Conservation (phyloP, 2,329 filamentous ascomycete genomes). For the Phaeosphaeriaceae sp. region DNA sequence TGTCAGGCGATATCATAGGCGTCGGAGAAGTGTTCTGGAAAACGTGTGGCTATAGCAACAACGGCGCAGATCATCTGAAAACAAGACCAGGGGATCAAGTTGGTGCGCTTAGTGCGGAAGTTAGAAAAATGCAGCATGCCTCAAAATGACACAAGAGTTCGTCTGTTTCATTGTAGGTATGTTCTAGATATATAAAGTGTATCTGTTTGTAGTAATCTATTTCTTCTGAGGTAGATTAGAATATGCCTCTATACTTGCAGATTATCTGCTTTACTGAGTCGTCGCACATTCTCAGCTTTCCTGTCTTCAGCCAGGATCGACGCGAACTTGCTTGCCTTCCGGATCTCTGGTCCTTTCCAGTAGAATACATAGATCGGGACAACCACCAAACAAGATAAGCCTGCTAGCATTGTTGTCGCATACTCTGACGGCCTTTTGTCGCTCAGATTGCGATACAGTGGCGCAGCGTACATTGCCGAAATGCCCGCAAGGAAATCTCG, state of each 20-base stretch:
- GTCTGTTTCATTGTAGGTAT: too few relatives aligned
- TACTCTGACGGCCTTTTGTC: constrained; percentile 53
- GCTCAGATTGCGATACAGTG: constrained; percentile 55
- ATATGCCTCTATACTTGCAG: constrained; percentile 5
- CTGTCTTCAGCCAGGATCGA: constrained; percentile 33
- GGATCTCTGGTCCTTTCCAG: constrained; percentile 61
- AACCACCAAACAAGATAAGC: constrained; percentile 54
- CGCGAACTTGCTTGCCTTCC: constrained; percentile 61
- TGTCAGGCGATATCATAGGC: too few relatives aligned
- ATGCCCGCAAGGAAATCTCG: constrained; percentile 67
- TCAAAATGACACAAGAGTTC: too few relatives aligned
- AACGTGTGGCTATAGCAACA: too few relatives aligned
- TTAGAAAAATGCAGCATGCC: too few relatives aligned
- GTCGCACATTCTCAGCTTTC: constrained; percentile 23
- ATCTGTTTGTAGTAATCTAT: too few relatives aligned
- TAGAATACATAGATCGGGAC: constrained; percentile 53
- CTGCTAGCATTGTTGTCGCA: constrained; percentile 62
- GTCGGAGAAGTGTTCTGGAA: too few relatives aligned
- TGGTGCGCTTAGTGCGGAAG: too few relatives aligned
- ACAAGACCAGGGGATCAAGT: too few relatives aligned
- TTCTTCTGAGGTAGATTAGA: too few relatives aligned
- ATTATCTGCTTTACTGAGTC: constrained; percentile 29
- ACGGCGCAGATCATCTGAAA: too few relatives aligned
- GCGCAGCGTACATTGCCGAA: constrained; percentile 70
- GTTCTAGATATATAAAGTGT: too few relatives aligned